Evolutionary conservation across 345 rosid genomes (phyloP).

Genomic region (Eucalyptus pauciflora): DNA sequence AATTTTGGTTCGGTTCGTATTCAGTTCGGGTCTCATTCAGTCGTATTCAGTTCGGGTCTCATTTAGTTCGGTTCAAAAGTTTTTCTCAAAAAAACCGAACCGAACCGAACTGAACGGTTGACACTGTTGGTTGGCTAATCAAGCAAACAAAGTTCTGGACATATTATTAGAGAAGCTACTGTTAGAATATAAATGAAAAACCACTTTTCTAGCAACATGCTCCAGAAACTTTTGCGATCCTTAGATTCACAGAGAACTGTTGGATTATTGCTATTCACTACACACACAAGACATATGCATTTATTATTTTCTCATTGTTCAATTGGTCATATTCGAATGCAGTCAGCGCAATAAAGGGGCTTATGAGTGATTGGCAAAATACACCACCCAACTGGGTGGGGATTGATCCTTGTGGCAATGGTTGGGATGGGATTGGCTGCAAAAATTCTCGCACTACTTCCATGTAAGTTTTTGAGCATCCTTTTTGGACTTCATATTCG

Average conservation of each 20-base stretch:
- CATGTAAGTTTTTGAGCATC: slow-evolving; percentile 25
- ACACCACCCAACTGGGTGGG: slow-evolving; percentile 53
- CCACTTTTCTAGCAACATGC: neutral
- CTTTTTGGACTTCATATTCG: neutral
- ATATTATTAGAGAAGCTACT: neutral
- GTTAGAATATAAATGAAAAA: neutral
- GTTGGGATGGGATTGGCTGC: slow-evolving; percentile 71
- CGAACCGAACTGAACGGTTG: too few species aligned
- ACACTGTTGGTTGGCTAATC: neutral
- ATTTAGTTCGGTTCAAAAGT: too few species aligned
- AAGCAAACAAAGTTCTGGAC: neutral
- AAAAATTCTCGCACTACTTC: slow-evolving; percentile 26
- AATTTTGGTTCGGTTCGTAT: too few species aligned
- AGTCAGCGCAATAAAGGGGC: slow-evolving; percentile 26
- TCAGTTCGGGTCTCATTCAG: too few species aligned
- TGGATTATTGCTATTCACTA: neutral
- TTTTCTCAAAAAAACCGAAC: too few species aligned
- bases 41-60: too few species aligned
- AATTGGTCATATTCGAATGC: neutral
- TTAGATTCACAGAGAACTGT: neutral
- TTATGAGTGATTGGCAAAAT: slow-evolving; percentile 28
- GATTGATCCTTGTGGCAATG: slow-evolving; percentile 59
- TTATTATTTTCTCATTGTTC: neutral
- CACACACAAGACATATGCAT: neutral
- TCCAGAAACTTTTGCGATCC: neutral